Evolutionary conservation across 257 asterid genomes (phyloP).

Genomic region (Solanum infundibuliforme): DNA sequence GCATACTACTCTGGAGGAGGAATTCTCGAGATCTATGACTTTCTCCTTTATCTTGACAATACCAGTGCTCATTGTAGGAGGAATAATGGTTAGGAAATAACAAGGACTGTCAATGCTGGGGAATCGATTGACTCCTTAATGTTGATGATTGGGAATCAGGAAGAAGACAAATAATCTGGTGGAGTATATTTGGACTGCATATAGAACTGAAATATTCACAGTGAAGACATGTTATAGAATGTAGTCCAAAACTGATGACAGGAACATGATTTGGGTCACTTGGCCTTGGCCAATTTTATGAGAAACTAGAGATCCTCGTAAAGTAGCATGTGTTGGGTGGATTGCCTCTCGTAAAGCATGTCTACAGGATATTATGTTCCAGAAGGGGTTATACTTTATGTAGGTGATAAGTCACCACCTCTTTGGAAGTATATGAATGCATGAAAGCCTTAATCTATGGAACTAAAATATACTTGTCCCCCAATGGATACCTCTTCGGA

Average conservation of each 20-base stretch:
- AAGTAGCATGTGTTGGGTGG: neutral
- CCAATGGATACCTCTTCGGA: neutral
- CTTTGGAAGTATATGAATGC: neutral
- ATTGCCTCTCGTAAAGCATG: neutral
- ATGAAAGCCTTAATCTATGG: neutral
- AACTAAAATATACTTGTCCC: neutral
- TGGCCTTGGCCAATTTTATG: neutral
- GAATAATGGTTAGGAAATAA: neutral
- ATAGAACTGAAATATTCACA: neutral
- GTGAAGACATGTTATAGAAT: neutral
- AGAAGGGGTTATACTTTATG: neutral
- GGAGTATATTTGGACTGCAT: neutral
- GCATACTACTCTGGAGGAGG: neutral
- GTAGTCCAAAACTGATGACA: neutral
- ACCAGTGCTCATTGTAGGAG: neutral
- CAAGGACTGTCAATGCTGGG: neutral
- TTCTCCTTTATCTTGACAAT: neutral
- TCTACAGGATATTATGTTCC: neutral
- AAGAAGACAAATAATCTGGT: neutral
- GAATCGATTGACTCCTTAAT: neutral
- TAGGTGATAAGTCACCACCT: neutral
- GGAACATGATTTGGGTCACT: neutral
- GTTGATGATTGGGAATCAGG: neutral
- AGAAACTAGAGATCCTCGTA: neutral
- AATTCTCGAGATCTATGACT: neutral